Evolutionary conservation across 1,139 yeast genomes (phyloP), one percentile per base, ranked within the genome.

Genomic region (Yamadazyma oceani): DNA sequence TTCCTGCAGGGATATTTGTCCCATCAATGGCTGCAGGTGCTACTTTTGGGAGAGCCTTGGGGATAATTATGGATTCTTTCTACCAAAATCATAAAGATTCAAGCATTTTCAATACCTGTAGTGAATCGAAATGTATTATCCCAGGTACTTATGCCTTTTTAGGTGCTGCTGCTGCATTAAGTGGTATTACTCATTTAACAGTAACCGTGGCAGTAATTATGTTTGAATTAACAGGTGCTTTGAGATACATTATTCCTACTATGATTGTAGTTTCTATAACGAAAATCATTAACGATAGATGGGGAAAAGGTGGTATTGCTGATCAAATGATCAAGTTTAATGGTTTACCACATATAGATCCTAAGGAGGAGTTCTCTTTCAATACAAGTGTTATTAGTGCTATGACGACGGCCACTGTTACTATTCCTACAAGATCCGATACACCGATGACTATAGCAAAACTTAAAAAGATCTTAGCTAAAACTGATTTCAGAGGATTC

Each of bases 21-120:
- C 97, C 97, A 1, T 87, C 96, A 1, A 85, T 90, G 94, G 96
- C 97, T 0, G 86, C 92, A 2, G 97, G 97, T 5, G 96, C 97
- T 1, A 80, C 95, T 2, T 89, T 90, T 66, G 97, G 97, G 3
- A 73, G 97, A 41, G 82, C 94, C 0, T 56, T 88, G 13, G 96
- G 96, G 1, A 71, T 85, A 2, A 44, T 84, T 12, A 80, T 85
- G 13, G 85, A 90, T 50, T 52, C 67, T 23, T 47, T 84, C 10
- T 75, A 82, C 24, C 68, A 70, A 40, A 57, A 53, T 32, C 46
- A 66, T 41, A 70, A 75, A 0, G 62, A 66, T 9, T 60, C 75
- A 2, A 39, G 54, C 4, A 40, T 77, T 4, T 85, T 85, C 51
- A 43, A 73, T 26, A 66, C 76, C 38, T 80, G 80, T 43, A 56